Evolutionary conservation across 805 yeast species (phyloP), one percentile per base, ranked within the genome.

Genomic region (Yamadazyma scolyti): DNA sequence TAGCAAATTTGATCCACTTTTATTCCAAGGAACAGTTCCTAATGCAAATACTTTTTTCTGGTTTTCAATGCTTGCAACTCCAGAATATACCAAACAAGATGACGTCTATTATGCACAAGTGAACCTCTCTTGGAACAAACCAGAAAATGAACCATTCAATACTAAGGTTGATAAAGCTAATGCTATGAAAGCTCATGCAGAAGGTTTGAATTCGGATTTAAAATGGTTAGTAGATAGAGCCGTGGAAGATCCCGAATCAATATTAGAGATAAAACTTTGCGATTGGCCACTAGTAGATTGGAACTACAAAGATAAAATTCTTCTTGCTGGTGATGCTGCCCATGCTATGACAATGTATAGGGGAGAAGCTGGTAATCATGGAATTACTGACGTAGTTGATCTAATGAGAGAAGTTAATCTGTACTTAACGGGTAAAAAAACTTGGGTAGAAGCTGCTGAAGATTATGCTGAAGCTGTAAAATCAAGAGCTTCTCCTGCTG

Each of bases 1-100:
- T 17, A 25, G 16, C 6, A 35, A 37, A 9, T 54, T 46, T 29
- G 59, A 54, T 32, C 56, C 55, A 6, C 37, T 54, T 5, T 30
- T 52, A 25, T 53, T 54, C 33, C 60, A 52, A 34, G 59, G 59
- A 20, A 52, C 58, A 1, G 47, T 46, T 6, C 58, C 58, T 4
- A 22, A 20, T 7, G 42, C 33, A 24, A 40, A 43, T 16, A 43
- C 52, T 6, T 54, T 52, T 28, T 52, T 52, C 31, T 54, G 57
- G 58, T 50, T 50, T 30, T 51, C 57, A 9, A 36, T 50, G 40
- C 36, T 46, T n/a, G 26, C 44, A 16, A 42, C 45, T 9, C 50
- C 50, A 6, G 45, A 41, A 13, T 46, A 43, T 25, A 36, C 37
- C 20, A 24, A 28, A 15, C 34, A 42, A 22, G 26, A 28, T 4